Evolutionary conservation across 768 basidiomycete genomes (phyloP).

Genomic region (Serendipita sp.): DNA sequence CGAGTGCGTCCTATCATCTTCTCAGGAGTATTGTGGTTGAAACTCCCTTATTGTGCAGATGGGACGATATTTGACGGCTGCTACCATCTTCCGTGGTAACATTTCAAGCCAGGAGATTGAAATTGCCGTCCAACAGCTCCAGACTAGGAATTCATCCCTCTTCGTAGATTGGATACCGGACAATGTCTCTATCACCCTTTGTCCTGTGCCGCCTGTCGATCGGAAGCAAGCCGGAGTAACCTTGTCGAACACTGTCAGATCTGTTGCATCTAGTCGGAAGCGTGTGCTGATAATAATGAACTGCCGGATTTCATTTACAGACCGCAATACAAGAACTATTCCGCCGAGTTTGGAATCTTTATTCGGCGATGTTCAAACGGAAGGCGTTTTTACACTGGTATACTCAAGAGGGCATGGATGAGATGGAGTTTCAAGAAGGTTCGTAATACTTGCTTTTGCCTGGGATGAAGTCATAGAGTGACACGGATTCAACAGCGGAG

Average conservation of each 20-base stretch:
- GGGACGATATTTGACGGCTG: slow-evolving; percentile 76
- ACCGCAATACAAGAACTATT: slow-evolving; percentile 71
- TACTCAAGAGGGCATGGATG: slow-evolving; percentile 99
- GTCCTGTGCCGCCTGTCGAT: slow-evolving; percentile 71
- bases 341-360: slow-evolving; percentile 34
- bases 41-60: neutral
- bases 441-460: neutral
- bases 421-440: slow-evolving; percentile 94
- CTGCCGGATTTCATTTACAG: slow-evolving; percentile 8
- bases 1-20: slow-evolving; percentile 37
- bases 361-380: slow-evolving; percentile 21
- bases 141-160: slow-evolving; percentile 52
- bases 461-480: slow-evolving; percentile 1
- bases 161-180: slow-evolving; percentile 94
- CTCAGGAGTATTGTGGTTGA: neutral
- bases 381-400: slow-evolving; percentile 80
- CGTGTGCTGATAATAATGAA: slow-evolving; percentile 46
- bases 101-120: slow-evolving; percentile 69
- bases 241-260: slow-evolving; percentile 8
- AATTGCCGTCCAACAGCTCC: slow-evolving; percentile 57
- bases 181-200: slow-evolving; percentile 72
- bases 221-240: slow-evolving; percentile 37
- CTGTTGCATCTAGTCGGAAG: neutral
- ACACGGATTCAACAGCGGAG: slow-evolving; percentile 32
- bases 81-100: slow-evolving; percentile 74